Evolutionary conservation across 805 yeast genomes (phyloP), one percentile per base, ranked within the genome.

Genomic region (Candida ipomoeae): DNA sequence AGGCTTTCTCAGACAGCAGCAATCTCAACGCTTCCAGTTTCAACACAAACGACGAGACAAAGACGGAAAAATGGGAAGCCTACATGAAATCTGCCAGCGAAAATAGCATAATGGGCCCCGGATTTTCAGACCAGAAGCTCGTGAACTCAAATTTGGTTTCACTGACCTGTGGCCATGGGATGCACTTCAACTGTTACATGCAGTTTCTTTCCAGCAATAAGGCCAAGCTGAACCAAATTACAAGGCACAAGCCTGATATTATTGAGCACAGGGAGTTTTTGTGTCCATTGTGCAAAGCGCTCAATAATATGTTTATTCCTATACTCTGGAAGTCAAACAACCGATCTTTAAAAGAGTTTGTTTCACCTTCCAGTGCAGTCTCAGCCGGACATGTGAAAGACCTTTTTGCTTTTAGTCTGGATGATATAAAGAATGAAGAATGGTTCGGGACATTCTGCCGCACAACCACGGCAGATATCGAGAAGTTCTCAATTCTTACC

Each of bases 91-190:
- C 59, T 1, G 57, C 73, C 3, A 74, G 71, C 46, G 65, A 71
- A 0, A 63, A 68, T 2, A 57, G 67, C 37, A 80, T 79, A 0
- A 66, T 84, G 54, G 96, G 96, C 0, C 92, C 90, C 0, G 91
- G 92, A 0, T 89, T 85, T 57, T 81, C 83, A 4, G 60, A 57
- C 7, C 66, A 63, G 17, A 65, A 65, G 18, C 62, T 62, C 40
- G 67, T 69, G 38, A 74, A 79, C 38, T 69, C 70, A 43, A 73
- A 75, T 50, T 64, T 78, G 6, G 77, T 86, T 1, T 73, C 85
- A 3, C 79, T 82, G 53, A 85, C 96, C 46, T 92, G 99, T 71
- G 96, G 97, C 1, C 99, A 92, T 67, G 95, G 96, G 1, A 85
- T 92, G 84, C 99, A 92, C 65, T 82, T 79, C 53, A 74, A 80